Evolutionary conservation across 2,329 filamentous ascomycete genomes (phyloP).

Genomic region (Pyrenophora teres): DNA sequence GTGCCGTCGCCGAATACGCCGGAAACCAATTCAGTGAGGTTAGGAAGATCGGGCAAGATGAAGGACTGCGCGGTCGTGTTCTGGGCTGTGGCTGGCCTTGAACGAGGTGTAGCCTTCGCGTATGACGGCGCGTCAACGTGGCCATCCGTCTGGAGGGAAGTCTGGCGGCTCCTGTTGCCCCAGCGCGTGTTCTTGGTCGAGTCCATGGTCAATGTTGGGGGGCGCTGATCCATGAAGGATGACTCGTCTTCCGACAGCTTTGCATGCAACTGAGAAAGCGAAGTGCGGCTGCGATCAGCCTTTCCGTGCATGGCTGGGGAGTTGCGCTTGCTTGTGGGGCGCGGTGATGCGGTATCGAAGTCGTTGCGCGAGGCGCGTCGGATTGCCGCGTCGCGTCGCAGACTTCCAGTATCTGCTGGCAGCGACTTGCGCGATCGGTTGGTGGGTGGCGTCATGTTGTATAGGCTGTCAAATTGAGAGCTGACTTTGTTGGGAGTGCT

Average conservation of each 20-base stretch:
- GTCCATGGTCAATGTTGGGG: slow-evolving; percentile 49
- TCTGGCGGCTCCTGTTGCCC: slow-evolving; percentile 50
- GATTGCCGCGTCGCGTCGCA: slow-evolving; percentile 53
- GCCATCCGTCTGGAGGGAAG: slow-evolving; percentile 46
- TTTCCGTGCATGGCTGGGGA: slow-evolving; percentile 38
- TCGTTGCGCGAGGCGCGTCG: slow-evolving; percentile 52
- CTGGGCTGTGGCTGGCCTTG: slow-evolving; percentile 49
- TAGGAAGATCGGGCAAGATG: slow-evolving; percentile 63
- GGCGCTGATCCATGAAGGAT: slow-evolving; percentile 57
- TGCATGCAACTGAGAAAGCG: slow-evolving; percentile 62
- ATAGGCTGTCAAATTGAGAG: slow-evolving; percentile 57
- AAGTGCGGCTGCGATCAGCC: slow-evolving; percentile 51
- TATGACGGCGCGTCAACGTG: slow-evolving; percentile 28
- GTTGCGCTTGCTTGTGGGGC: slow-evolving; percentile 45
- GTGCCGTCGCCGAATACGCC: slow-evolving; percentile 63
- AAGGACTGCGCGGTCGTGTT: slow-evolving; percentile 64
- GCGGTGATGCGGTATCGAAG: slow-evolving; percentile 45
- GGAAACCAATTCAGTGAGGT: slow-evolving; percentile 65
- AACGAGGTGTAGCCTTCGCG: slow-evolving; percentile 28
- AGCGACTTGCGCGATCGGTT: slow-evolving; percentile 44
- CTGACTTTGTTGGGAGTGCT: slow-evolving; percentile 52
- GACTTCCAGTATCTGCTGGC: slow-evolving; percentile 41
- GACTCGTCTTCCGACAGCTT: slow-evolving; percentile 60
- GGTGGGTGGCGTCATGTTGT: slow-evolving; percentile 53
- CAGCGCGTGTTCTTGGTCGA: slow-evolving; percentile 61